These are phyloP conservation scores for Phaeosphaeriaceae sp. DNA, from an alignment of 2,329 filamentous ascomycete species.

Conservation along the genomic window DNA sequence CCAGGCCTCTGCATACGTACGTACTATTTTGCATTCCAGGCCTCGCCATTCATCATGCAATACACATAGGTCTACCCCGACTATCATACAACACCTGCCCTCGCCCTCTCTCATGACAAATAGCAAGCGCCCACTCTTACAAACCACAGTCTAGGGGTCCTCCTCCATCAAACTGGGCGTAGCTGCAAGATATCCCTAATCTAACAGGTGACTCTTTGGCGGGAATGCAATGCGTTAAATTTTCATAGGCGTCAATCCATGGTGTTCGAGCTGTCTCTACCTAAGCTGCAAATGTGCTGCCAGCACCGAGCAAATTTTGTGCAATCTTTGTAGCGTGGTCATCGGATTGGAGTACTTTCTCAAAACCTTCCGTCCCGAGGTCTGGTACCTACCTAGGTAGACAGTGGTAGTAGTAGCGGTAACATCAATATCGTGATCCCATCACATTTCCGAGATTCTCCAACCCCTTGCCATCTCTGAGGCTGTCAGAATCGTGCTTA, in stretches of 20 bases:
- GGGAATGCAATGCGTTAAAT: constrained; percentile 18
- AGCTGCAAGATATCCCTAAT: constrained; percentile 20
- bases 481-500: too few relatives aligned
- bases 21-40: constrained; percentile 8
- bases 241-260: constrained; percentile 18
- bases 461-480: too few relatives aligned
- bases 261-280: constrained; percentile 2
- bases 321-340: background rate
- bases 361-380: background rate
- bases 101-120: constrained; percentile 3
- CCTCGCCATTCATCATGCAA: constrained; percentile 18
- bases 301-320: constrained; percentile 9
- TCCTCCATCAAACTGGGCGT: constrained; percentile 10
- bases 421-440: too few relatives aligned
- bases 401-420: too few relatives aligned
- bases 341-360: constrained; percentile 1
- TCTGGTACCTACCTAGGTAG: too few relatives aligned
- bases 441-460: too few relatives aligned
- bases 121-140: constrained; percentile 18
- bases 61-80: constrained; percentile 20
- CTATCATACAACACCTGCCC: constrained; percentile 7
- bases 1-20: constrained; percentile 10
- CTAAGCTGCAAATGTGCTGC: background rate
- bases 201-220: constrained; percentile 10
- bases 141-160: constrained; percentile 17